phyloP scores from a whole-genome alignment of 345 rosid genomes.

The Salix caprea region DNA sequence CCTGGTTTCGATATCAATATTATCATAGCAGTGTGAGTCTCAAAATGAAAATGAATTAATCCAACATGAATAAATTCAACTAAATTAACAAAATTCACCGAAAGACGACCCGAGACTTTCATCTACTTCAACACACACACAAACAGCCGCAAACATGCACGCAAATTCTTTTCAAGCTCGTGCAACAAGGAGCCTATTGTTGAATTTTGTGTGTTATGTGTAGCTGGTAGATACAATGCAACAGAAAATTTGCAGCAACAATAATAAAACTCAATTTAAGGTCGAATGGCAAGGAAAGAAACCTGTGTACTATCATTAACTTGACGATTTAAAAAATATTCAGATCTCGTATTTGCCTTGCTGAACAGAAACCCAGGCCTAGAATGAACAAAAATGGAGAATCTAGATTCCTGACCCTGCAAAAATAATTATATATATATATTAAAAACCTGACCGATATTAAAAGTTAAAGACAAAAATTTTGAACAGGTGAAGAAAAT shows the following conservation, averaged over 20 bases:
- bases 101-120: neutral
- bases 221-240: no score
- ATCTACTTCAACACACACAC: neutral
- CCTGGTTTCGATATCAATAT: slow-evolving; percentile 40
- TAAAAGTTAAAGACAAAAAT: no score
- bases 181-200: no score
- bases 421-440: slow-evolving; percentile 1
- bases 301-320: slow-evolving; percentile 92
- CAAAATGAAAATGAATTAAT: neutral
- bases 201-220: no score
- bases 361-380: slow-evolving; percentile 88
- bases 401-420: slow-evolving; percentile 72
- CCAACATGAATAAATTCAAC: neutral
- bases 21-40: neutral
- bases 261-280: no score
- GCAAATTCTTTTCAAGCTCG: neutral
- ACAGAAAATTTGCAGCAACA: no score
- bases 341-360: slow-evolving; percentile 76
- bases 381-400: slow-evolving; percentile 84
- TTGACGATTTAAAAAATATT: slow-evolving; percentile 68
- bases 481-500: neutral
- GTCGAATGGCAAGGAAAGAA: neutral
- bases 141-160: neutral
- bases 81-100: neutral
- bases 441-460: no score